Base-by-base conservation (phyloP, 2,329 filamentous ascomycete genomes). In the Aspergillus sp. region DNA sequence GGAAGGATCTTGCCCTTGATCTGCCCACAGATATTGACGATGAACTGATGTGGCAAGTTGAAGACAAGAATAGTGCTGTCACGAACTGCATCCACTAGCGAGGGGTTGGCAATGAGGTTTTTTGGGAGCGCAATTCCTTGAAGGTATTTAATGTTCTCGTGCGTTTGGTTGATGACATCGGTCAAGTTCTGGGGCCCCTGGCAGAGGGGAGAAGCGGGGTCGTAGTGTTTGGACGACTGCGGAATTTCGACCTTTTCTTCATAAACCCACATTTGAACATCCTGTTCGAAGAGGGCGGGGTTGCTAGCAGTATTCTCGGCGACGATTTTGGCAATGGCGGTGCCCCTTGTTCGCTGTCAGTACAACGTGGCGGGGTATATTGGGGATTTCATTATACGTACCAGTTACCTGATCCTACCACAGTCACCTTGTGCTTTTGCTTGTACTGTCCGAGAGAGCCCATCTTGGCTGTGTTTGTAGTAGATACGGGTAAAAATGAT, bases 231-330 rank as follows among this genome's bases (percentile, higher is more conserved):
- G 49, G 90, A 93, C 62, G 84, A 82, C 68, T 88, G 82, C 12
- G 90, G 78, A 43, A 96, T 81, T 55, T 85, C 84, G 63, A 96
- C 87, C 23, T 96, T 85, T 76, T 99, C 95, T 77, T 99, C 95
- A 73, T 87, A 97, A 70, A 99, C 96, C 95, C 95, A 99, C 95
- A 99, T 98, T 77, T 96, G 91, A 52, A 99, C 92, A 61, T 91
- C 82, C 73, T 88, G 81, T 70, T 98, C 90, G 73, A 98, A 99
- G 45, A 97, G 72, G 31, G 91, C 84, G 9, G 87, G 83, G 77
- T 96, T 82, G 63, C 84, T 87, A 61, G 84, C 86, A 39, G 91
- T 90, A 79, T 96, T 99, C 77, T 99, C 93, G 66, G 93, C 93
- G 52, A 97, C 85, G 62, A 99, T 96, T 79, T 99, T 99, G 73